Percentiles rank a stretch among this genome's conserved stretches.
phyloP scores from a whole-genome alignment of 2,329 filamentous ascomycete genomes.

The Huntiella bhutanensis region DNA sequence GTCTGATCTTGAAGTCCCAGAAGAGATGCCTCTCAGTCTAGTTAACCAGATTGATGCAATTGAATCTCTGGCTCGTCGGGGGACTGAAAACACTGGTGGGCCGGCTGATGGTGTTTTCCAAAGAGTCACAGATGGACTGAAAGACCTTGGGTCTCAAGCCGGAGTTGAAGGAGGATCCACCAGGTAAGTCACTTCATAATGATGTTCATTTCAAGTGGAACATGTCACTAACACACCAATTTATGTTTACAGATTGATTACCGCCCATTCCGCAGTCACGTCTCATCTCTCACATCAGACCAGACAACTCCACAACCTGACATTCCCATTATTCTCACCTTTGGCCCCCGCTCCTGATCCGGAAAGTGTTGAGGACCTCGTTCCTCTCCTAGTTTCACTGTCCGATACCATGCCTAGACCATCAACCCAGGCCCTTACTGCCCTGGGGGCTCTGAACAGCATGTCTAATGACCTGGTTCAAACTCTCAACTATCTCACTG shows the following conservation, averaged over 20 bases:
- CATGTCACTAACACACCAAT: not conserved
- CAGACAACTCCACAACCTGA: constrained; percentile 53
- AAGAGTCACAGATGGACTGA: constrained; percentile 48
- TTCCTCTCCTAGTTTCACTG: constrained; percentile 47
- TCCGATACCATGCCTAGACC: constrained; percentile 48
- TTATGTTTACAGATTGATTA: constrained; percentile 41
- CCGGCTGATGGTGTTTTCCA: constrained; percentile 46
- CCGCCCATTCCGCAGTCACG: constrained; percentile 54
- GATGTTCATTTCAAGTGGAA: not conserved
- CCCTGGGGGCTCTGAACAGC: constrained; percentile 47
- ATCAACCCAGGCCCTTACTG: constrained; percentile 42
- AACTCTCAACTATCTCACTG: constrained; percentile 69
- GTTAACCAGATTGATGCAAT: constrained; percentile 54
- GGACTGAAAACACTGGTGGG: constrained; percentile 46
- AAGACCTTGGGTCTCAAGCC: constrained; percentile 54
- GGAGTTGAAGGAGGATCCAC: constrained; percentile 54
- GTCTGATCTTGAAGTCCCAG: constrained; percentile 49
- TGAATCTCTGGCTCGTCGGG: constrained; percentile 47
- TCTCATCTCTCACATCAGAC: constrained; percentile 60
- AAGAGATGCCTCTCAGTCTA: constrained; percentile 41
- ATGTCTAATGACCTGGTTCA: constrained; percentile 57
- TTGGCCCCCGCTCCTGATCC: constrained; percentile 42
- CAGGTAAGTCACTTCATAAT: constrained; percentile 28
- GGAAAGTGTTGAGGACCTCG: constrained; percentile 47
- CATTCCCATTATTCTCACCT: constrained; percentile 52